Conservation (phyloP, 441 rosid genomes). For the Mallotus repandus region DNA sequence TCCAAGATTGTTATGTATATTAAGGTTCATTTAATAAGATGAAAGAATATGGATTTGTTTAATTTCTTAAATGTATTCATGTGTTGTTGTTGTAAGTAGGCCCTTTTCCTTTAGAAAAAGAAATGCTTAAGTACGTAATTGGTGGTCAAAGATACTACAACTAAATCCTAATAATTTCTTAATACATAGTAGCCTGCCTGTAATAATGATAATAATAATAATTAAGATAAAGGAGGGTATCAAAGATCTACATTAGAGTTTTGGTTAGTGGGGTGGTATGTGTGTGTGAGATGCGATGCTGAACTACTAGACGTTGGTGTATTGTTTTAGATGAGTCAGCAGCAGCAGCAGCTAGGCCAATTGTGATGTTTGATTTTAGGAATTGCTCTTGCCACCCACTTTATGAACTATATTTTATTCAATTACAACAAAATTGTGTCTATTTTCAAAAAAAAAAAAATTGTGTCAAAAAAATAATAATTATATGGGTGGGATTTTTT, state of each 20-base stretch:
- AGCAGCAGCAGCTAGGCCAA: too few species aligned
- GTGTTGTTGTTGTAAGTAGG: too few species aligned
- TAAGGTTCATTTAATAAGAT: slow-evolving; percentile 3
- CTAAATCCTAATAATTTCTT: too few species aligned
- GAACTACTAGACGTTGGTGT: not conserved
- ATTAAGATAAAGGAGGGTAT: not conserved
- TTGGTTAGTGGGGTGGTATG: not conserved
- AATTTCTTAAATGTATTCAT: not conserved
- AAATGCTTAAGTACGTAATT: not conserved
- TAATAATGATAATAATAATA: too few species aligned
- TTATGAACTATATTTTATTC: not conserved
- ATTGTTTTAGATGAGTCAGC: too few species aligned
- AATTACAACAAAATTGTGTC: not conserved
- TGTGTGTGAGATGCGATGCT: not conserved
- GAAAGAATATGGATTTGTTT: not conserved
- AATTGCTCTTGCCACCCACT: slow-evolving; percentile 5
- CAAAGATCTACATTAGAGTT: not conserved
- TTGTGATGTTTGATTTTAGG: not conserved
- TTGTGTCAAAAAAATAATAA: not conserved
- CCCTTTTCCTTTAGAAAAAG: not conserved
- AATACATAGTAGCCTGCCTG: too few species aligned
- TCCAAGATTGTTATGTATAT: not conserved
- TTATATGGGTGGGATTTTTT: not conserved
- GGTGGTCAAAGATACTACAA: slow-evolving; percentile 3
- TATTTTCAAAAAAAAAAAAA: too few species aligned